Evolutionary conservation across 129 eudicot species (phyloP).

Genomic region (Chrysanthemum makinoi): DNA sequence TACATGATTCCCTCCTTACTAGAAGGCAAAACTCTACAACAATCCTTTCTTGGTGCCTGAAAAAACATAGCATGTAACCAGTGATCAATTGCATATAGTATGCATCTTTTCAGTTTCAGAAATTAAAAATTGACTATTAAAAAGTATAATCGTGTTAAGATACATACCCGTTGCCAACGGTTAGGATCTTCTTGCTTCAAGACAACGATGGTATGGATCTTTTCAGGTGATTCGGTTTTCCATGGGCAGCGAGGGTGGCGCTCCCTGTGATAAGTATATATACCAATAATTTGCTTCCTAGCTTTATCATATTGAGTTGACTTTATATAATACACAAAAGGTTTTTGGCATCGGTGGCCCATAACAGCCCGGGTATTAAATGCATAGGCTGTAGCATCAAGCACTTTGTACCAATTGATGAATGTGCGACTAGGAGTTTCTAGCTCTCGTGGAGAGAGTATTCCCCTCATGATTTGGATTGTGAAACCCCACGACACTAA

Average conservation of each 20-base stretch:
- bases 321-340: constrained; percentile 52
- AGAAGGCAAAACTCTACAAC: constrained; percentile 69
- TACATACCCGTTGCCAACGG: constrained; percentile 63
- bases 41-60: constrained; percentile 91
- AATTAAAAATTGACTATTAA: too few relatives aligned
- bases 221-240: constrained; percentile 61
- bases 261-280: constrained; percentile 47
- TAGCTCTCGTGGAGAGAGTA: constrained; percentile 65
- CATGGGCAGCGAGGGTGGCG: constrained; percentile 50
- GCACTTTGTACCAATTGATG: constrained; percentile 70
- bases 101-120: too few relatives aligned
- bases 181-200: constrained; percentile 46
- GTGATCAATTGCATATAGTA: not conserved
- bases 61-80: not conserved
- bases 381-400: constrained; percentile 74
- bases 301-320: constrained; percentile 42
- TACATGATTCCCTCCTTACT: constrained; percentile 41
- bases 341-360: constrained; percentile 66
- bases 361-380: constrained; percentile 72
- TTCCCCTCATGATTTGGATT: constrained; percentile 65
- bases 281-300: constrained; percentile 48
- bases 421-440: constrained; percentile 74
- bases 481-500: constrained; percentile 79
- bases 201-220: constrained; percentile 49
- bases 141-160: not conserved